Evolutionary conservation across 176 grass and related monocot species (phyloP), one percentile per base, ranked within the genome.

Genomic region (Raddia distichophylla): DNA sequence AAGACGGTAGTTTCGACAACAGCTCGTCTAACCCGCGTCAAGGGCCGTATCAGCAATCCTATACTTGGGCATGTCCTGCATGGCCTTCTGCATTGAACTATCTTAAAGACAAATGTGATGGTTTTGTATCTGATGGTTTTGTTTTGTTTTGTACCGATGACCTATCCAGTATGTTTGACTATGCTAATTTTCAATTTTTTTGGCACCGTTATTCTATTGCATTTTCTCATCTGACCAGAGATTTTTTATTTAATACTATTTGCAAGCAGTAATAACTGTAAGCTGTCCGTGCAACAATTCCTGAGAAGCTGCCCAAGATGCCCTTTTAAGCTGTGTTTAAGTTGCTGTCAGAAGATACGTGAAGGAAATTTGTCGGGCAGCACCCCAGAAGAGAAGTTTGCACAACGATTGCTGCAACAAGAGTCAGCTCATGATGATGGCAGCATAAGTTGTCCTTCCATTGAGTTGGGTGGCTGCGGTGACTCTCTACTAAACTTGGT

Each of bases 391-490:
- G 84, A 90, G 18, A 90, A 90, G 73, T 90, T 90, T 67, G 55
- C 69, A 16, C 72, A 76, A n/a, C 54, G 67, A 10, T 54, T 89
- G 80, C 71, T 91, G 73, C 89, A 89, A 74, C 82, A 88, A 74
- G 87, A 94, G 59, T 87, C 82, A 35, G 81, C 75, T 12, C 87
- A 94, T 64, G 82, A 84, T 58, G 87, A 87, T 81, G 74, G 82
- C 60, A 94, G 82, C 52, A 88, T 98, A 17, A 87, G 58, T 82
- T 98, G 95, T 74, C 95, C 95, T 10, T 84, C 90, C n/a, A 89
- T 94, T 80, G 86, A 98, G 76, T 65, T 91, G n/a, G 95, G 86
- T 86, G 95, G 95, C 48, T 98, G 95, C 8, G 90, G 88, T n/a
- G 82, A 90, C 8, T 81, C 84, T 50, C 43, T 87, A 72, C 49